A percentile compares a stretch with the other conserved stretches of the same genome.
phyloP scores from a whole-genome alignment of 2,329 filamentous ascomycete species.

The Scolecobasidium constrictum region DNA sequence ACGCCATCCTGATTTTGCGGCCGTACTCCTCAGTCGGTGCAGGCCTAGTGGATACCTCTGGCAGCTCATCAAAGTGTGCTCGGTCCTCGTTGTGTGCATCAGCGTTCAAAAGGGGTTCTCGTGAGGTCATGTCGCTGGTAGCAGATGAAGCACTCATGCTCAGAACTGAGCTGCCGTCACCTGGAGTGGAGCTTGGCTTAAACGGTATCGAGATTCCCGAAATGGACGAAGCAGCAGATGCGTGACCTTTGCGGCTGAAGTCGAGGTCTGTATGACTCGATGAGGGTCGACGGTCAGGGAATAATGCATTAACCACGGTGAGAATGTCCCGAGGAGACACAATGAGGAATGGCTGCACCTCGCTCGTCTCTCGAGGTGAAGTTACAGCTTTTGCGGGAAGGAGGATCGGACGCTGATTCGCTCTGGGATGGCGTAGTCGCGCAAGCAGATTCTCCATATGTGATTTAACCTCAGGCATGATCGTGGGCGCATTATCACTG shows the following conservation, averaged over 20 bases:
- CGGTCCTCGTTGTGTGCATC: constrained; percentile 15
- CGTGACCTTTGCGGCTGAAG: constrained; percentile 34
- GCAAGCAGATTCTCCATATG: constrained; percentile 63
- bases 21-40: constrained; percentile 28
- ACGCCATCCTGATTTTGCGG: constrained; percentile 49
- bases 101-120: constrained; percentile 49
- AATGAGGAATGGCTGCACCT: constrained; percentile 71
- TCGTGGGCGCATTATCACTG: constrained; percentile 50
- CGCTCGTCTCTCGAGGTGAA: constrained; percentile 62
- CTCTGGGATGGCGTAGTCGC: constrained; percentile 41
- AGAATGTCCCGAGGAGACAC: constrained; percentile 69
- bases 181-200: constrained; percentile 40
- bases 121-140: constrained; percentile 60
- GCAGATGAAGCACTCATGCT: constrained; percentile 64
- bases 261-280: constrained; percentile 40
- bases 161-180: constrained; percentile 57
- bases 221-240: constrained; percentile 38
- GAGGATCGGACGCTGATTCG: constrained; percentile 45
- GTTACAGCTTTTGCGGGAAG: constrained; percentile 62
- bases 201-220: constrained; percentile 39
- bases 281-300: constrained; percentile 59
- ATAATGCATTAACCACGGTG: constrained; percentile 72
- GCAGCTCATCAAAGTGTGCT: constrained; percentile 13
- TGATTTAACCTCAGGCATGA: constrained; percentile 50
- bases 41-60: background rate